Conservation (phyloP, 2,329 filamentous ascomycete genomes). For the Thielaviopsis populi region DNA sequence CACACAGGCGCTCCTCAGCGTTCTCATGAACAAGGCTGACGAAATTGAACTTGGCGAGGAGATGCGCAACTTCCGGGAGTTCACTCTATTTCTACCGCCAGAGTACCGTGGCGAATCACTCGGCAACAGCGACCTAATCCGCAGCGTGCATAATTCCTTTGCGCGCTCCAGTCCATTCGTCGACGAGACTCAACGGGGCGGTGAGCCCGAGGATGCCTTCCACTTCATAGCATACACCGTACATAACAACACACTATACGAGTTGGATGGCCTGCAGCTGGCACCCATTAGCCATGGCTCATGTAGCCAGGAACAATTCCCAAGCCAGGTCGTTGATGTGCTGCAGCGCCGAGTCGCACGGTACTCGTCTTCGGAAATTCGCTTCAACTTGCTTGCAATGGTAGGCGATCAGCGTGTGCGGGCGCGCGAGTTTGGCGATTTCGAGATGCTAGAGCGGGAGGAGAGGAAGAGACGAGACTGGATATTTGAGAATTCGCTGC, state of each 20-base stretch:
- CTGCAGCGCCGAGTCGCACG: slow-evolving; percentile 68
- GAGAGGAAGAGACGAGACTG: slow-evolving; percentile 71
- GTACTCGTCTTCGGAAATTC: slow-evolving; percentile 76
- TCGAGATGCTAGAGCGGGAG: slow-evolving; percentile 62
- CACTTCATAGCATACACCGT: slow-evolving; percentile 95
- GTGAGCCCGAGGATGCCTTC: slow-evolving; percentile 73
- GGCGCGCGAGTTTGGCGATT: slow-evolving; percentile 69
- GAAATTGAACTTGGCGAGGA: slow-evolving; percentile 56
- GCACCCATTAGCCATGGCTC: slow-evolving; percentile 78
- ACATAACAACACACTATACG: slow-evolving; percentile 68
- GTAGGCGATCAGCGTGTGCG: slow-evolving; percentile 65
- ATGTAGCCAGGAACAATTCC: slow-evolving; percentile 57
- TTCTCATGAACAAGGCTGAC: slow-evolving; percentile 70
- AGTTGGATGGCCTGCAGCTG: slow-evolving; percentile 87
- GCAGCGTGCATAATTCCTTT: slow-evolving; percentile 79
- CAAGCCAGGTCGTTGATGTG: slow-evolving; percentile 69
- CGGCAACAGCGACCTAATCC: slow-evolving; percentile 51
- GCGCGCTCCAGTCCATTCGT: slow-evolving; percentile 78
- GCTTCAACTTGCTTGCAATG: slow-evolving; percentile 92
- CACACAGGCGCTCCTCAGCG: slow-evolving; percentile 83
- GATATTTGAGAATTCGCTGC: slow-evolving; percentile 87
- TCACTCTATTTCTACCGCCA: slow-evolving; percentile 67
- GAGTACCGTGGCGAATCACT: slow-evolving; percentile 50
- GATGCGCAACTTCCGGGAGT: slow-evolving; percentile 69
- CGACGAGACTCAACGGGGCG: slow-evolving; percentile 67